Evolutionary conservation across 108 stramenopile species (phyloP).

Genomic region (Bacterosira constricta): DNA sequence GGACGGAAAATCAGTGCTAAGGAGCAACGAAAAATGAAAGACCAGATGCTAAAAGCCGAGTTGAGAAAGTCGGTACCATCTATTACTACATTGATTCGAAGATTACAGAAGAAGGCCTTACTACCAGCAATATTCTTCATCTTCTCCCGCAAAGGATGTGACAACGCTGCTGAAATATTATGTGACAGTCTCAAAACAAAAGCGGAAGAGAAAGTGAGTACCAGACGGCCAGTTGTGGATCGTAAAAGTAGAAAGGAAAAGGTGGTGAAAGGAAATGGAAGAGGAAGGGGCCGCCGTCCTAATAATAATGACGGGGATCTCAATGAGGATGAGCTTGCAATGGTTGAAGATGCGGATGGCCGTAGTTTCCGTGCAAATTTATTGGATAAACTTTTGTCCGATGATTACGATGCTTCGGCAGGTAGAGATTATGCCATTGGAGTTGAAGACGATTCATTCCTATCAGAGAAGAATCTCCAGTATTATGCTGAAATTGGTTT

Average conservation of each 20-base stretch:
- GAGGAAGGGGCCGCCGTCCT: conserved; percentile 38
- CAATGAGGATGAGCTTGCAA: conserved; percentile 32
- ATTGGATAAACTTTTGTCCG: conserved; percentile 47
- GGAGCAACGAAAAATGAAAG: conserved; percentile 67
- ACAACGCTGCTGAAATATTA: conserved; percentile 75
- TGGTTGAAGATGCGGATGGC: conserved; percentile 61
- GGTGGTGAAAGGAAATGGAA: conserved; percentile 22
- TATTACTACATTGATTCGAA: conserved; percentile 56
- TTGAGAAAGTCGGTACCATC: conserved; percentile 77
- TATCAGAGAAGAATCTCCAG: conserved; percentile 58
- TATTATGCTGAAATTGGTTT: conserved; percentile 74
- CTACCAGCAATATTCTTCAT: conserved; percentile 95
- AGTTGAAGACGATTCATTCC: conserved; percentile 49
- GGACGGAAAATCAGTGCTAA: conserved; percentile 46
- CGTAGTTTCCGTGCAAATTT: conserved; percentile 66
- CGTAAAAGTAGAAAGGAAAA: conserved; percentile 13
- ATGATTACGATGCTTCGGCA: conserved; percentile 33
- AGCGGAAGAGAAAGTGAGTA: conserved; percentile 25
- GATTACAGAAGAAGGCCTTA: conserved; percentile 68
- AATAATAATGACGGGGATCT: conserved; percentile 34
- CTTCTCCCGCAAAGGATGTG: conserved; percentile 91
- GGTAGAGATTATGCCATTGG: conserved; percentile 16
- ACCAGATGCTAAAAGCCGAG: conserved; percentile 68
- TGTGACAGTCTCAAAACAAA: conserved; percentile 49
- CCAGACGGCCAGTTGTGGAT: conserved; percentile 24